Base-by-base conservation (phyloP, 2,329 filamentous ascomycete genomes). In the Salinomyces thailandicus region DNA sequence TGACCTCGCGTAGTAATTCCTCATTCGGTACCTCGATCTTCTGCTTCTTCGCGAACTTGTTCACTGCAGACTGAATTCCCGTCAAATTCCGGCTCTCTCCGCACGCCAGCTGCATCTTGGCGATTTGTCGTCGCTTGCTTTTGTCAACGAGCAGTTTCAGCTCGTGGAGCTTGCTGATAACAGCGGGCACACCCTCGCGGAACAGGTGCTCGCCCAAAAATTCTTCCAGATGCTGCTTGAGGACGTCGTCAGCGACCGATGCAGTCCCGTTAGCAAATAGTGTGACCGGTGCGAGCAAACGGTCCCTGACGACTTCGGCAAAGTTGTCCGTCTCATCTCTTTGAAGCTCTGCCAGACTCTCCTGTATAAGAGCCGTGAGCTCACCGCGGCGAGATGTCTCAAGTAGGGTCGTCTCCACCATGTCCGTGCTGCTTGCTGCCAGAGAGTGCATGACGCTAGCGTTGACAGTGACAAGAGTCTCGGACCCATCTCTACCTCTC, bases 191-290 rank as follows among this genome's bases (percentile, higher is more conserved):
- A 9, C 51, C 32, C 7, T 53, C 49, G 9, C 39, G 44, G n/a
- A 46, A 46, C 16, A 57, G 43, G 31, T 55, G 43, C 5, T 49
- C 43, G 8, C 38, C 35, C 7, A 52, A 17, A 34, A 46, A 52
- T 5, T 49, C 44, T 32, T 53, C 46, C 16, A 55, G 45, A 32
- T 52, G 49, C n/a, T 47, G 29, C 27, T 45, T 43, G 3, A 59
- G 44, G 5, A 47, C 44, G 5, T 45, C 18, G n/a, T 56, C 52
- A 15, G 36, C 22, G 18, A 53, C 44, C 14, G 38, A 42, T 11
- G 49, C 37, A 15, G 52, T 32, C 8, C 52, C 54, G 14, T 40
- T 37, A 2, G 43, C 32, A 41, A 55, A 56, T 11, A 57, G 48
- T n/a, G 46, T 41, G 2, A 56, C 28, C 8, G 54, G 49, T 6